Conservation (phyloP, 257 asterid genomes). For the Fraxinus pennsylvanica region DNA sequence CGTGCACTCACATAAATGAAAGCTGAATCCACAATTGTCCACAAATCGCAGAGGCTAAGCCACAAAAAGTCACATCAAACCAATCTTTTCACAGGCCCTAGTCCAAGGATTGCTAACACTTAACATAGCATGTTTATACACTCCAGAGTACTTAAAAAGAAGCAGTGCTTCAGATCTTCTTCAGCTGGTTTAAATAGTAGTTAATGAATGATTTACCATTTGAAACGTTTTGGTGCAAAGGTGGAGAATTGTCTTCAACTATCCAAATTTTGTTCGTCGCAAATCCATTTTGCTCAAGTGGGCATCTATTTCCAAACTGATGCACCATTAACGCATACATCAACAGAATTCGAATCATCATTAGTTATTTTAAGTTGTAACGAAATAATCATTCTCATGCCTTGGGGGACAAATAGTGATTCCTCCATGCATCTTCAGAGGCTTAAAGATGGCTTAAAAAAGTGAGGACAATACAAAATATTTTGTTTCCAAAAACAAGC, state of each 20-base stretch:
- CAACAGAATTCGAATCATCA: conserved; percentile 4
- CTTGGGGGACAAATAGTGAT: conserved; percentile 80
- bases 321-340: conserved; percentile 18
- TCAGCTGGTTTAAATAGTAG: conserved; percentile 82
- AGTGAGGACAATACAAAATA: background rate
- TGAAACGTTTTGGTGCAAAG: conserved; percentile 51
- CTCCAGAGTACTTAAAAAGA: background rate
- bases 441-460: conserved; percentile 71
- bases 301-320: conserved; percentile 68
- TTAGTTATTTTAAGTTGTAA: background rate
- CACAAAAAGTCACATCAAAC: no score
- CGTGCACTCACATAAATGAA: no score
- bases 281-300: conserved; percentile 80
- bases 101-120: background rate
- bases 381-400: conserved; percentile 33
- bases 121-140: background rate
- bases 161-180: conserved; percentile 62
- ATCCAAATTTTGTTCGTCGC: conserved; percentile 80
- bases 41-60: no score
- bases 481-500: background rate
- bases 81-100: no score
- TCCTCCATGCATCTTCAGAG: conserved; percentile 90
- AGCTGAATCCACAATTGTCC: no score
- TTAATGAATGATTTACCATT: conserved; percentile 75
- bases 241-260: conserved; percentile 77